Conservation (phyloP, 306 rosid genomes). For the Mimosa bimucronata region DNA sequence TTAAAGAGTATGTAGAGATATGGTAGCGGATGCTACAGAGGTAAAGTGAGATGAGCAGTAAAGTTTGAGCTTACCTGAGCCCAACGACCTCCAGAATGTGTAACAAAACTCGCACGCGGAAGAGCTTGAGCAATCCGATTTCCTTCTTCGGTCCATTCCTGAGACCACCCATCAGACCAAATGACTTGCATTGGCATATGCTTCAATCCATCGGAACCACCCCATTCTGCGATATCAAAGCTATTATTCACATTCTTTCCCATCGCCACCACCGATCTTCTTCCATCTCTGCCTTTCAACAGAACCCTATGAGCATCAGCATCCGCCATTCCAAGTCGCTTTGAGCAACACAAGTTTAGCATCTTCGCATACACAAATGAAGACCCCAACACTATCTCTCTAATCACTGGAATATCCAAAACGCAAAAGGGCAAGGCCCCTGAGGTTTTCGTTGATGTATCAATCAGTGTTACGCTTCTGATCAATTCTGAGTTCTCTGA, state of each 20-base stretch:
- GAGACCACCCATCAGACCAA: slow-evolving; percentile 81
- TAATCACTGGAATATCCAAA: slow-evolving; percentile 62
- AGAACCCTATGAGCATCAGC: slow-evolving; percentile 71
- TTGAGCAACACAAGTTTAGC: slow-evolving; percentile 66
- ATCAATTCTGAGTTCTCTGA: slow-evolving; percentile 60
- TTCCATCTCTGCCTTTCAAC: slow-evolving; percentile 71
- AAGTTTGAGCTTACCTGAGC: slow-evolving; percentile 71
- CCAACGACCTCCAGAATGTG: slow-evolving; percentile 89
- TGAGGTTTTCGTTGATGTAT: slow-evolving; percentile 42
- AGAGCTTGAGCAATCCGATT: slow-evolving; percentile 64
- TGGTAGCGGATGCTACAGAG: not conserved
- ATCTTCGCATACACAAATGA: slow-evolving; percentile 51
- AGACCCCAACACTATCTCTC: slow-evolving; percentile 72
- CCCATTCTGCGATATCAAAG: slow-evolving; percentile 88
- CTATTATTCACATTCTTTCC: slow-evolving; percentile 78
- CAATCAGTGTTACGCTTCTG: slow-evolving; percentile 86
- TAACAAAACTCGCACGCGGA: slow-evolving; percentile 64
- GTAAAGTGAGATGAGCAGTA: slow-evolving; percentile 6
- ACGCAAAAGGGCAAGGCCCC: slow-evolving; percentile 78
- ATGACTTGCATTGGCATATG: slow-evolving; percentile 72
- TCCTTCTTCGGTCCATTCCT: slow-evolving; percentile 87
- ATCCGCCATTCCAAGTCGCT: slow-evolving; percentile 51
- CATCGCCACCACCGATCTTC: slow-evolving; percentile 67
- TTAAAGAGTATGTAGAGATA: too few species aligned
- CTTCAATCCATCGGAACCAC: slow-evolving; percentile 71